phyloP scores from a whole-genome alignment of 2,329 filamentous ascomycete genomes.

The Fonsecaea nubica region DNA sequence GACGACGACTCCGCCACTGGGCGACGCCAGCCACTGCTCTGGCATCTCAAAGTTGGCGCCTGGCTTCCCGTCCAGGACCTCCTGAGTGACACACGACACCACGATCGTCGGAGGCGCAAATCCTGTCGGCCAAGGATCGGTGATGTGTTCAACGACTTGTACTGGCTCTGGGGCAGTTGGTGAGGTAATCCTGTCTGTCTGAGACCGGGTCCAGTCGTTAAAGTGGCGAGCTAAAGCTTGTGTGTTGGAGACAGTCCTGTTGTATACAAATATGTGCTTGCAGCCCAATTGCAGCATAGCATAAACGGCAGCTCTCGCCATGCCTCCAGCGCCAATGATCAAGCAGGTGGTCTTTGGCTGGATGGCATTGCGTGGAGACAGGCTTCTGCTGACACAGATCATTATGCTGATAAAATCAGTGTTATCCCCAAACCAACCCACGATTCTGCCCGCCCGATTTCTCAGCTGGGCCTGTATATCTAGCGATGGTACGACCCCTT shows the following conservation, averaged over 20 bases:
- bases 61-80: slow-evolving; percentile 64
- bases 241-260: slow-evolving; percentile 72
- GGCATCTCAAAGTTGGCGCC: slow-evolving; percentile 75
- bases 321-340: slow-evolving; percentile 69
- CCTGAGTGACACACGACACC: slow-evolving; percentile 75
- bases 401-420: slow-evolving; percentile 54
- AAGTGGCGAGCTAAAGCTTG: slow-evolving; percentile 73
- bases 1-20: slow-evolving; percentile 76
- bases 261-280: slow-evolving; percentile 75
- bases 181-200: slow-evolving; percentile 46
- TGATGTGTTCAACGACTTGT: slow-evolving; percentile 63
- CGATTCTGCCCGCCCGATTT: slow-evolving; percentile 50
- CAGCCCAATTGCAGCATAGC: slow-evolving; percentile 79
- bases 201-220: slow-evolving; percentile 57
- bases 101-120: slow-evolving; percentile 74
- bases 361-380: slow-evolving; percentile 60
- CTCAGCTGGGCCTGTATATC: slow-evolving; percentile 50
- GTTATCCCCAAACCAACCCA: slow-evolving; percentile 54
- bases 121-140: slow-evolving; percentile 69
- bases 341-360: slow-evolving; percentile 59
- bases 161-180: slow-evolving; percentile 45
- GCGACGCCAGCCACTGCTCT: slow-evolving; percentile 71
- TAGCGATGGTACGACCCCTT: slow-evolving; percentile 44
- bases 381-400: slow-evolving; percentile 50
- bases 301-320: slow-evolving; percentile 79